These are phyloP conservation scores for Cladosporium sphaerospermum DNA, from an alignment of 2,329 filamentous ascomycete genomes.

Conservation along the genomic window DNA sequence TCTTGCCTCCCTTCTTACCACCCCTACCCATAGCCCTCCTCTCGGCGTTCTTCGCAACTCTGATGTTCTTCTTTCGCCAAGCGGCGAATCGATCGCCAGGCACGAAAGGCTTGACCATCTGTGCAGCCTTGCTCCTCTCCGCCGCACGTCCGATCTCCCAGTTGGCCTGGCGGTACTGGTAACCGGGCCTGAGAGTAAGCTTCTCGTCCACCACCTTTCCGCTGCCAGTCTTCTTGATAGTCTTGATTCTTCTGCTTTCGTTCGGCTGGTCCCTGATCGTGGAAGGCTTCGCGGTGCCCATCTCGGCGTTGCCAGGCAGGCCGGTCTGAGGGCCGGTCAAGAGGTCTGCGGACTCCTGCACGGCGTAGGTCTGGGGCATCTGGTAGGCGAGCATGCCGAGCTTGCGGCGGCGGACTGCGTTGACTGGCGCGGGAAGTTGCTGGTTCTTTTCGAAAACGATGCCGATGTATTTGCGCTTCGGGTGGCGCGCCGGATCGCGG, in stretches of 20 bases:
- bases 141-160: slow-evolving; percentile 61
- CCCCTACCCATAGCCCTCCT: slow-evolving; percentile 48
- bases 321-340: slow-evolving; percentile 13
- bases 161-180: slow-evolving; percentile 59
- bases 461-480: slow-evolving; percentile 89
- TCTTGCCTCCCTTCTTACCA: slow-evolving; percentile 23
- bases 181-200: slow-evolving; percentile 47
- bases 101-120: slow-evolving; percentile 51
- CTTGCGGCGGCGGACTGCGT: slow-evolving; percentile 66
- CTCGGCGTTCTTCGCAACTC: slow-evolving; percentile 46
- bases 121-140: slow-evolving; percentile 48
- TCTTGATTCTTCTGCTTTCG: slow-evolving; percentile 22
- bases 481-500: slow-evolving; percentile 74
- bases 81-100: slow-evolving; percentile 57
- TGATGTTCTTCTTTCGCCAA: slow-evolving; percentile 54
- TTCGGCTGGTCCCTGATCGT: slow-evolving; percentile 19
- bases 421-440: slow-evolving; percentile 66
- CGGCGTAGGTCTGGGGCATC: slow-evolving; percentile 20
- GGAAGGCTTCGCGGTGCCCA: slow-evolving; percentile 16
- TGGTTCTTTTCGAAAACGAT: slow-evolving; percentile 80
- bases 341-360: slow-evolving; percentile 15
- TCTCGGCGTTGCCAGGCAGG: slow-evolving; percentile 12
- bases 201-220: slow-evolving; percentile 22
- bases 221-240: slow-evolving; percentile 29
- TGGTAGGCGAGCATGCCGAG: slow-evolving; percentile 63